Evolutionary conservation across 768 basidiomycete species (phyloP).

Genomic region (Panus rudis): DNA sequence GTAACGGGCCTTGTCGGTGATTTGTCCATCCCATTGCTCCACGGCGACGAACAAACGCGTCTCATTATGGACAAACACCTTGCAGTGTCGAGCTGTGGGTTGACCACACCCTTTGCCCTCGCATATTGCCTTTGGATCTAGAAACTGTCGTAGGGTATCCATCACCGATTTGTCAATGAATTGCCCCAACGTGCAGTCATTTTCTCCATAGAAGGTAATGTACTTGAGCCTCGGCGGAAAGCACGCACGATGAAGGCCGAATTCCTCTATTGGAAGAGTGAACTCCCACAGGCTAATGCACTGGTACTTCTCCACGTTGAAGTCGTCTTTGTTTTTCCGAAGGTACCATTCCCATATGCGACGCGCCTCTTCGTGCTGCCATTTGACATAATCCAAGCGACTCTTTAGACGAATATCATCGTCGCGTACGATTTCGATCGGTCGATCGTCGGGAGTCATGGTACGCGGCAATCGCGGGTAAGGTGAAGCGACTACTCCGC

Average conservation of each 20-base stretch:
- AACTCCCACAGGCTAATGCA: slow-evolving; percentile 76
- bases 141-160: slow-evolving; percentile 59
- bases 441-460: slow-evolving; percentile 25
- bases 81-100: slow-evolving; percentile 76
- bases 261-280: slow-evolving; percentile 66
- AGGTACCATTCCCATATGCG: slow-evolving; percentile 96
- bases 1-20: slow-evolving; percentile 47
- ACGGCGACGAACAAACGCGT: slow-evolving; percentile 77
- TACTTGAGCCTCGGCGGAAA: slow-evolving; percentile 68
- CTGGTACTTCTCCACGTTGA: slow-evolving; percentile 91
- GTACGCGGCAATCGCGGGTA: slow-evolving; percentile 28
- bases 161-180: slow-evolving; percentile 79
- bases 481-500: slow-evolving; percentile 24
- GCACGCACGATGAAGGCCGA: slow-evolving; percentile 64
- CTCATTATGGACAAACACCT: slow-evolving; percentile 87
- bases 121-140: slow-evolving; percentile 74
- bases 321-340: slow-evolving; percentile 77
- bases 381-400: slow-evolving; percentile 58
- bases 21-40: slow-evolving; percentile 82
- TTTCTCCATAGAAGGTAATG: slow-evolving; percentile 87
- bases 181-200: slow-evolving; percentile 88
- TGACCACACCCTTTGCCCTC: slow-evolving; percentile 80
- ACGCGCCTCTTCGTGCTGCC: slow-evolving; percentile 80
- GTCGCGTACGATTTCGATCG: slow-evolving; percentile 48
- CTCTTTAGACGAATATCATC: slow-evolving; percentile 74